Percentiles rank a stretch among this genome's conserved stretches.
Conservation (phyloP, 805 yeast genomes). For the Saccharomycopsis sp. region DNA sequence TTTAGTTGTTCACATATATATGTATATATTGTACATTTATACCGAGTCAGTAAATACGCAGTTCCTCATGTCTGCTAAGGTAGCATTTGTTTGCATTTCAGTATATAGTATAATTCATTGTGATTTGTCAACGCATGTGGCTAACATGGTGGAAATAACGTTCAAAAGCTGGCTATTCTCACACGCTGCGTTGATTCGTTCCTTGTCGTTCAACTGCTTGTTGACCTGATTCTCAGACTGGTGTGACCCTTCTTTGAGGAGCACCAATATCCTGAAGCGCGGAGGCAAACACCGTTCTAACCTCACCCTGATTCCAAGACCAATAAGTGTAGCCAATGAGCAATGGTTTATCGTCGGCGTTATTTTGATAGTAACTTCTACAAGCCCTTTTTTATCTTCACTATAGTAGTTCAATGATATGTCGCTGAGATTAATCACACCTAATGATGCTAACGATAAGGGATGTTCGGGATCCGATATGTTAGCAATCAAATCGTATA, state of each 20-base stretch:
- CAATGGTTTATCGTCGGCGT: constrained; percentile 99
- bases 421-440: constrained; percentile 83
- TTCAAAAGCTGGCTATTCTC: constrained; percentile 86
- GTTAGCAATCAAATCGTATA: constrained; percentile 75
- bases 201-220: constrained; percentile 94
- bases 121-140: no score
- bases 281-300: constrained; percentile 84
- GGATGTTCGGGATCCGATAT: constrained; percentile 99
- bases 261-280: constrained; percentile 69
- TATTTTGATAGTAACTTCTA: constrained; percentile 72
- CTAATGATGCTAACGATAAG: constrained; percentile 83
- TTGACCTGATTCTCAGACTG: constrained; percentile 95
- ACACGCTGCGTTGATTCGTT: constrained; percentile 97
- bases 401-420: constrained; percentile 47
- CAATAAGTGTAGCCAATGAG: constrained; percentile 91
- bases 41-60: no score
- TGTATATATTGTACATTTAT: no score
- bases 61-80: no score
- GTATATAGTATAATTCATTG: no score
- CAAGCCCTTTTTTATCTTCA: constrained; percentile 40
- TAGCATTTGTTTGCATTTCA: no score
- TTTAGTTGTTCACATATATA: background rate
- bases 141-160: constrained; percentile 87
- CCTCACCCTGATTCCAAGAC: constrained; percentile 88
- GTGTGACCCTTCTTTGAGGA: constrained; percentile 86